Evolutionary conservation across 805 yeast genomes (phyloP).

Genomic region (Debaryomyces tyrocola): DNA sequence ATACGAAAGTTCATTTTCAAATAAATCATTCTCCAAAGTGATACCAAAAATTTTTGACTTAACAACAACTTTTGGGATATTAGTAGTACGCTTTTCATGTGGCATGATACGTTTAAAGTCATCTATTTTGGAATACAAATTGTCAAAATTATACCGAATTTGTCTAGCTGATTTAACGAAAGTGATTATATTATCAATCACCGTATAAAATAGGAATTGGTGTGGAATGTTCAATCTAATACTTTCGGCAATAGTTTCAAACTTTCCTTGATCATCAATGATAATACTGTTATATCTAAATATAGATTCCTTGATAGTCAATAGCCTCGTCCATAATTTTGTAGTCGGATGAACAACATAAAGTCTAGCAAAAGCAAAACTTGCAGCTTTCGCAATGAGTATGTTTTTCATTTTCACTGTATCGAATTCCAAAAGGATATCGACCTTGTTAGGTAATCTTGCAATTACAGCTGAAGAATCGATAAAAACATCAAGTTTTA

Average conservation of each 20-base stretch:
- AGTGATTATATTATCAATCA: constrained; percentile 78
- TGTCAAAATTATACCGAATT: constrained; percentile 48
- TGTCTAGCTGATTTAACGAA: constrained; percentile 67
- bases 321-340: constrained; percentile 38
- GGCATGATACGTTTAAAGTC: constrained; percentile 37
- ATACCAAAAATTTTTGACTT: constrained; percentile 57
- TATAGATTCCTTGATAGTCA: constrained; percentile 28
- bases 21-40: constrained; percentile 84
- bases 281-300: constrained; percentile 13
- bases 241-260: constrained; percentile 28
- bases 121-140: constrained; percentile 17
- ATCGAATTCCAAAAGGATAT: constrained; percentile 47
- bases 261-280: constrained; percentile 10
- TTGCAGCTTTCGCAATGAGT: constrained; percentile 25
- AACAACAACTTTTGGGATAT: constrained; percentile 59
- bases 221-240: constrained; percentile 66
- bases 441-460: constrained; percentile 47
- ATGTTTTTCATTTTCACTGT: constrained; percentile 25
- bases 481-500: constrained; percentile 30
- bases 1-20: constrained; percentile 70
- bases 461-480: constrained; percentile 40
- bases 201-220: constrained; percentile 68
- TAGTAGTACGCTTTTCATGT: constrained; percentile 34
- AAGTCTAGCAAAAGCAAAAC: constrained; percentile 39
- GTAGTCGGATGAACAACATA: constrained; percentile 54